These are phyloP conservation scores for Avicennia marina DNA, from an alignment of 257 asterid species.

Conservation along the genomic window DNA sequence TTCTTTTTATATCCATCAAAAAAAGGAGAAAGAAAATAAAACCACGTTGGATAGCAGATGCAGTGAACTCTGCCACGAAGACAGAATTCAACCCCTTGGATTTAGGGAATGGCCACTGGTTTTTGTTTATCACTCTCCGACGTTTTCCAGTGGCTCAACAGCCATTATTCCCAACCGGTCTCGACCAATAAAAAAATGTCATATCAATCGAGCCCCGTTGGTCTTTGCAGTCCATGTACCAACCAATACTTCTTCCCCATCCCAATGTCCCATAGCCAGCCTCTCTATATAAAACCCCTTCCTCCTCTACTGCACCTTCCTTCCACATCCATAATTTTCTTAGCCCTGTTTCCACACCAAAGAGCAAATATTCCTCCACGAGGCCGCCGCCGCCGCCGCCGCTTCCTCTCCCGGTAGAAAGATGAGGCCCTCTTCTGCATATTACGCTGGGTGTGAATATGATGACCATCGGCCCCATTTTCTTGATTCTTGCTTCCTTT, in stretches of 20 bases:
- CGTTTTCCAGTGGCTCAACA: constrained; percentile 11
- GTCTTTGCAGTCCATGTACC: constrained; percentile 15
- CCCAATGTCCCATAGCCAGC: neutral
- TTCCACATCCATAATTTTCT: constrained; percentile 21
- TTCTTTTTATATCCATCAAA: too few relatives aligned
- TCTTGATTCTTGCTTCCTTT: constrained; percentile 78
- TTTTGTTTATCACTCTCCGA: neutral
- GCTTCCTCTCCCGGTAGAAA: neutral
- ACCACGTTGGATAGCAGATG: neutral
- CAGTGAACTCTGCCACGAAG: constrained; percentile 24
- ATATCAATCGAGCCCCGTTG: neutral
- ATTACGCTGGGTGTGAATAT: constrained; percentile 19
- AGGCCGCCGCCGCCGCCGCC: neutral
- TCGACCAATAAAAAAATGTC: constrained; percentile 9
- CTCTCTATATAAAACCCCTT: constrained; percentile 28
- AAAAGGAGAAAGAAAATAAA: neutral
- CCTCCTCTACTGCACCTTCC: neutral
- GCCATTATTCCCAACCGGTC: neutral
- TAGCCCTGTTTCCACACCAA: too few relatives aligned
- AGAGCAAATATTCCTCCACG: too few relatives aligned
- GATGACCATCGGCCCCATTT: constrained; percentile 58
- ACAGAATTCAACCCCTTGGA: constrained; percentile 30
- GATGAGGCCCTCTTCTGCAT: neutral
- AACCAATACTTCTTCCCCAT: constrained; percentile 4
- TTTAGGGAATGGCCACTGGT: constrained; percentile 26